These are phyloP conservation scores for Tylopilus vinaceipallidus DNA, from an alignment of 768 basidiomycete species.

Conservation along the genomic window DNA sequence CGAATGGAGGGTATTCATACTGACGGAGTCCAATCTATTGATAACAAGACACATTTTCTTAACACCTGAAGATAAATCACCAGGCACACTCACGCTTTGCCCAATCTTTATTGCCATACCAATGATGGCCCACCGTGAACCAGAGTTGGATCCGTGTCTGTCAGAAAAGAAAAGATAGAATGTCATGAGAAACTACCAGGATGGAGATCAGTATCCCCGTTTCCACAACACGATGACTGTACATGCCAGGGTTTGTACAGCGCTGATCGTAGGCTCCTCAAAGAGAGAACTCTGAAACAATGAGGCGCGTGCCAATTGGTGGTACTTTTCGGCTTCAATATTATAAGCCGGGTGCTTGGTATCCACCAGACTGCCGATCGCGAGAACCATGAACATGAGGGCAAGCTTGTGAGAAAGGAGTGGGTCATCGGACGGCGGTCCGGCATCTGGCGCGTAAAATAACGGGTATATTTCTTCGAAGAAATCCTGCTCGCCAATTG, in stretches of 20 bases:
- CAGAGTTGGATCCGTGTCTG: constrained; percentile 63
- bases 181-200: constrained; percentile 61
- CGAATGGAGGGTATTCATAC: constrained; percentile 23
- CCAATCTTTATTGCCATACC: constrained; percentile 68
- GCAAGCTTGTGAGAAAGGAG: constrained; percentile 59
- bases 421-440: constrained; percentile 48
- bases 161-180: constrained; percentile 69
- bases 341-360: constrained; percentile 54
- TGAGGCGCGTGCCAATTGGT: constrained; percentile 63
- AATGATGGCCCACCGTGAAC: constrained; percentile 65
- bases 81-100: constrained; percentile 55
- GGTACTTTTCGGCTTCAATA: constrained; percentile 68
- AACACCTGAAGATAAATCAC: constrained; percentile 1
- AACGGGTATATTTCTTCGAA: constrained; percentile 56
- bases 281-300: constrained; percentile 64
- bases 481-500: constrained; percentile 58
- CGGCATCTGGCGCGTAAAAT: constrained; percentile 50
- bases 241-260: constrained; percentile 65
- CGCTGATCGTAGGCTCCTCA: constrained; percentile 64
- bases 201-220: constrained; percentile 29
- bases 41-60: constrained; percentile 3
- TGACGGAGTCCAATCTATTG: constrained; percentile 67
- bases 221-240: constrained; percentile 3
- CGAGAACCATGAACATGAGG: constrained; percentile 63
- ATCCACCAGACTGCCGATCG: constrained; percentile 65